Base-by-base conservation (phyloP, 768 basidiomycete genomes). In the Trametes cingulata region DNA sequence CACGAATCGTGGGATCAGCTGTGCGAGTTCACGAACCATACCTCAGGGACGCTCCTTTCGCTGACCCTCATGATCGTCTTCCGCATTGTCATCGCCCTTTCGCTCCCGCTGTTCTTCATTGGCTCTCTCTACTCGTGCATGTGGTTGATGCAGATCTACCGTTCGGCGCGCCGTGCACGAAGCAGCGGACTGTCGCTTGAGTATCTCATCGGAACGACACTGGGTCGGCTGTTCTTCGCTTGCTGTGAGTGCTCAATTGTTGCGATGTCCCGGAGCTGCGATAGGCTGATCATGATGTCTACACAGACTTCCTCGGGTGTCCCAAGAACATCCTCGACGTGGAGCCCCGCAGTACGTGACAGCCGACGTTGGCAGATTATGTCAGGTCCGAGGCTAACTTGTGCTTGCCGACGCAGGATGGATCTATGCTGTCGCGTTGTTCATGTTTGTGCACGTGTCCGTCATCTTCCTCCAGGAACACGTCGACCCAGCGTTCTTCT, bases 281-380 rank as follows among this genome's bases (percentile, higher is more conserved):
- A 14, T n/a, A 48, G 65, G 14, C 60, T 43, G 19, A 29, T 39
- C n/a, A 54, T 51, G 10, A 2, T n/a, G n/a, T n/a, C n/a, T 17
- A 13, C 27, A 4, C 63, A 96, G 94, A 96, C 69, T 90, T 90
- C 65, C 76, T 95, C 69, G 81, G 80, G 0, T 95, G 91, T 68
- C 90, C 93, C 0, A 85, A 85, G 68, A 97, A 95, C 68, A 88
- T 95, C 6, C 78, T 95, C 57, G 93, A 95, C 60, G 79, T 93
- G 15, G 82, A 90, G 62, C 84, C 89, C 14, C 81, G 87, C 61
- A 69, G 92, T 93, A 68, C 60, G 87, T 49, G 24, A 4, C 49
- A 49, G 20, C 15, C 46, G 29, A 13, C 10, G 12, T 17, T 20
- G 7, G 1, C 20, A 45, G 36, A 20, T 22, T 22, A 10, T 25